Conservation (phyloP, 1,284 basidiomycete genomes). For the Mycosarcoma mackinlayi region DNA sequence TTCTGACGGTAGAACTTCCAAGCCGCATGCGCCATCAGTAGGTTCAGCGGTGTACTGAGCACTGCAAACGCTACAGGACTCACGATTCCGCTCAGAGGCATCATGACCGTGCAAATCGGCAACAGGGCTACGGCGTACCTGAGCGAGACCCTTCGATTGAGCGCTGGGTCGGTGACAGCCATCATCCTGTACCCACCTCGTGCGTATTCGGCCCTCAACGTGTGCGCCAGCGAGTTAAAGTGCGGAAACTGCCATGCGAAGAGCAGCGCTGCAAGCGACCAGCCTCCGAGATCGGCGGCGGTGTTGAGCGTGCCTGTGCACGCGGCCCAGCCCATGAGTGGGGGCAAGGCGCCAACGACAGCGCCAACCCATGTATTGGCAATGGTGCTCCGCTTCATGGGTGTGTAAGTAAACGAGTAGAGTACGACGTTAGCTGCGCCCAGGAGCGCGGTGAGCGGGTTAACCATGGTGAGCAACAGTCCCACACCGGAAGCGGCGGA, state of each 20-base stretch:
- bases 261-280: constrained; percentile 70
- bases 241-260: constrained; percentile 99
- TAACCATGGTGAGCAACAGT: constrained; percentile 85
- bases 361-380: constrained; percentile 95
- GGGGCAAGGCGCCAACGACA: constrained; percentile 90
- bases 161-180: constrained; percentile 79
- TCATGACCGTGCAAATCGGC: constrained; percentile 82
- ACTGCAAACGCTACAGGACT: constrained; percentile 76
- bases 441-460: constrained; percentile 85
- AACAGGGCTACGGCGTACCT: constrained; percentile 83
- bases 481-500: constrained; percentile 82
- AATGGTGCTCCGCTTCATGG: constrained; percentile 88
- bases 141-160: constrained; percentile 86
- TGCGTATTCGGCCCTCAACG: constrained; percentile 88
- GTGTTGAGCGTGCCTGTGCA: constrained; percentile 84
- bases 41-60: constrained; percentile 82
- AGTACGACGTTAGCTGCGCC: constrained; percentile 87
- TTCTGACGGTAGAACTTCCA: constrained; percentile 73
- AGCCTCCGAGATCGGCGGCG: constrained; percentile 66
- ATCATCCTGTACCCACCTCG: constrained; percentile 96
- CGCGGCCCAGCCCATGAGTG: constrained; percentile 98
- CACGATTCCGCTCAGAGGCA: constrained; percentile 60
- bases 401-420: constrained; percentile 93
- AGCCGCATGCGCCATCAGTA: constrained; percentile 77
- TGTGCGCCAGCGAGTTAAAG: constrained; percentile 92